These are phyloP conservation scores for Pichia membranifaciens DNA, from an alignment of 805 yeast species.

Conservation along the genomic window DNA sequence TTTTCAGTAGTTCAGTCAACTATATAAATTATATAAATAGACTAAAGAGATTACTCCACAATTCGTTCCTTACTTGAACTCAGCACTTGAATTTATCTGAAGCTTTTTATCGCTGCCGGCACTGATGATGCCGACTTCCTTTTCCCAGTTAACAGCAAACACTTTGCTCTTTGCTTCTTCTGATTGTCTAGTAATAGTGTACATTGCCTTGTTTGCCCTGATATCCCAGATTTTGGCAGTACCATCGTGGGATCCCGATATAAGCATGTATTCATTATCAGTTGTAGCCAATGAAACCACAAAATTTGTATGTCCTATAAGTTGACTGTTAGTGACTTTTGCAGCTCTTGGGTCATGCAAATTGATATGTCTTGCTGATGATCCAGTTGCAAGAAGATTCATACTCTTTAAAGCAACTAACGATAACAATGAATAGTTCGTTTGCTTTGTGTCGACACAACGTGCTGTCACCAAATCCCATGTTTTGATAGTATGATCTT, in stretches of 20 bases:
- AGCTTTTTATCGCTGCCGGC: constrained; percentile 94
- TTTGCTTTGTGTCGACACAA: constrained; percentile 80
- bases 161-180: constrained; percentile 56
- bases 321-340: constrained; percentile 60
- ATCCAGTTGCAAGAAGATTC: constrained; percentile 82
- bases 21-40: too few species aligned
- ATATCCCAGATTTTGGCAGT: constrained; percentile 94
- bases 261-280: constrained; percentile 70
- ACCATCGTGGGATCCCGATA: constrained; percentile 93
- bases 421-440: constrained; percentile 80
- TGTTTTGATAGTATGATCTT: constrained; percentile 90
- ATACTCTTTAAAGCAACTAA: constrained; percentile 60
- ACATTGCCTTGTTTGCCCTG: constrained; percentile 75
- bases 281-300: constrained; percentile 79
- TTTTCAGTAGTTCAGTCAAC: too few species aligned
- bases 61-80: constrained; percentile 17
- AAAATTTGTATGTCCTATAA: constrained; percentile 86
- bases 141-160: constrained; percentile 82
- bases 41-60: too few species aligned
- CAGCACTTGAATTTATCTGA: constrained; percentile 56
- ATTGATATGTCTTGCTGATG: constrained; percentile 95
- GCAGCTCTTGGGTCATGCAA: constrained; percentile 86
- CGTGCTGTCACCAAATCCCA: constrained; percentile 92
- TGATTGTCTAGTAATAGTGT: constrained; percentile 73
- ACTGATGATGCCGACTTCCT: constrained; percentile 73